These are phyloP conservation scores for Xanthoparmelia taractica DNA, from an alignment of 495 filamentous ascomycete species.

Conservation along the genomic window DNA sequence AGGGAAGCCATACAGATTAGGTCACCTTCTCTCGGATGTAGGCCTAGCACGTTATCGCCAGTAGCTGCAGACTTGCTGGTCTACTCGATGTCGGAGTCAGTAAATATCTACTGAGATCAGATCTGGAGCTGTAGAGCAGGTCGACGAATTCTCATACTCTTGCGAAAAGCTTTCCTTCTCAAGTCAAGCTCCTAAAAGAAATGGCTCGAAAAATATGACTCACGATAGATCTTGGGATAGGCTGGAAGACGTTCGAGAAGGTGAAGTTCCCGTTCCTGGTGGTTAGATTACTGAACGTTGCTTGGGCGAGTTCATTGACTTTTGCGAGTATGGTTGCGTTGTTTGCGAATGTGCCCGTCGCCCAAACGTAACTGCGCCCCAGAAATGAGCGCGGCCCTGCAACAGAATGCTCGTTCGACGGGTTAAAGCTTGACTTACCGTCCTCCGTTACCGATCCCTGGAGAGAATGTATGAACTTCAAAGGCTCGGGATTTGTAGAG, in stretches of 20 bases:
- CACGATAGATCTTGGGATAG: conserved; percentile 9
- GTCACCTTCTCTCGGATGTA: conserved; percentile 3
- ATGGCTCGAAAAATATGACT: too few species aligned
- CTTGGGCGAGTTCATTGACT: conserved; percentile 1
- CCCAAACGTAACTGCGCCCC: conserved; percentile 5
- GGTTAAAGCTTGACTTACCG: not conserved
- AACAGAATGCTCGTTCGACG: not conserved
- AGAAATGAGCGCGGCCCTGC: not conserved
- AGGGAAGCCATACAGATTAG: conserved; percentile 1
- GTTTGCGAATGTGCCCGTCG: not conserved
- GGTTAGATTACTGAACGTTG: not conserved
- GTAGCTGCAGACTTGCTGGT: conserved; percentile 7
- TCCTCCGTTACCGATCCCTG: not conserved
- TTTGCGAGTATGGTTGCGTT: conserved; percentile 11
- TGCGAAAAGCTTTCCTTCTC: too few species aligned
- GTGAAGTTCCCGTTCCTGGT: conserved; percentile 4
- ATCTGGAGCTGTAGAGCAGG: too few species aligned
- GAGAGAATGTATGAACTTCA: not conserved
- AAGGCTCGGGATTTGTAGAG: not conserved
- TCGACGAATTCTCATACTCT: too few species aligned
- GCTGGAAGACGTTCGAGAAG: conserved; percentile 8
- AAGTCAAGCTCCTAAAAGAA: too few species aligned
- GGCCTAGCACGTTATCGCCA: conserved; percentile 9
- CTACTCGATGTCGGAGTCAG: too few species aligned
- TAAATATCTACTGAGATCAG: too few species aligned